Percentiles rank a stretch among this genome's conserved stretches.
These are phyloP conservation scores for Diaporthe longicolla DNA, from an alignment of 2,329 filamentous ascomycete species.

Conservation along the genomic window DNA sequence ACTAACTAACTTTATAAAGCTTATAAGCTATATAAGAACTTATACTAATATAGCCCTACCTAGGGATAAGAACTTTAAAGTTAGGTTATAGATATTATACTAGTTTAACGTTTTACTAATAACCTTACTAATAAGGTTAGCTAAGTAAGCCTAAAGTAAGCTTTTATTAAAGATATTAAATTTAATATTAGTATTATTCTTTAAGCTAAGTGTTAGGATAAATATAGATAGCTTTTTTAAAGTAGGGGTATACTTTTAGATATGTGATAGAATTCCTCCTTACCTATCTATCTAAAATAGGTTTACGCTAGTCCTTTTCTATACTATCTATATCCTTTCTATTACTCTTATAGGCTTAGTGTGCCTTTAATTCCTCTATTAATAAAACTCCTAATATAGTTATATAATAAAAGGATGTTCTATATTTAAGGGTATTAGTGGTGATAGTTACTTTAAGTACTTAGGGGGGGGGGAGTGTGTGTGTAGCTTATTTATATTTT, in stretches of 20 bases:
- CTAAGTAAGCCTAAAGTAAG: background rate
- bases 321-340: background rate
- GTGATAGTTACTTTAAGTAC: too few relatives aligned
- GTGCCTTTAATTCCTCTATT: background rate
- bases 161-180: background rate
- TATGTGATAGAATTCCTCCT: background rate
- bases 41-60: background rate
- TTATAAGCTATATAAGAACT: background rate
- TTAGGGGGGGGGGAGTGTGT: background rate
- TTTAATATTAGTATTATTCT: background rate
- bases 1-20: background rate
- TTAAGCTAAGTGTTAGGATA: background rate
- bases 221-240: background rate
- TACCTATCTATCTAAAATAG: background rate
- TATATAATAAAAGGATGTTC: too few relatives aligned
- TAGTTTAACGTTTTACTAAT: background rate
- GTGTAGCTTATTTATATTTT: background rate
- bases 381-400: background rate
- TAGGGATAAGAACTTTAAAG: background rate
- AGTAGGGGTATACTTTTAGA: background rate
- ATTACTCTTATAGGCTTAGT: background rate
- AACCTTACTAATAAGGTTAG: background rate
- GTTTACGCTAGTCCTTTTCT: background rate
- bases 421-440: too few relatives aligned
- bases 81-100: background rate